Percentiles rank a stretch among this genome's conserved stretches.
Evolutionary conservation across 768 basidiomycete species (phyloP).

Genomic region (Agrocybe pediades): DNA sequence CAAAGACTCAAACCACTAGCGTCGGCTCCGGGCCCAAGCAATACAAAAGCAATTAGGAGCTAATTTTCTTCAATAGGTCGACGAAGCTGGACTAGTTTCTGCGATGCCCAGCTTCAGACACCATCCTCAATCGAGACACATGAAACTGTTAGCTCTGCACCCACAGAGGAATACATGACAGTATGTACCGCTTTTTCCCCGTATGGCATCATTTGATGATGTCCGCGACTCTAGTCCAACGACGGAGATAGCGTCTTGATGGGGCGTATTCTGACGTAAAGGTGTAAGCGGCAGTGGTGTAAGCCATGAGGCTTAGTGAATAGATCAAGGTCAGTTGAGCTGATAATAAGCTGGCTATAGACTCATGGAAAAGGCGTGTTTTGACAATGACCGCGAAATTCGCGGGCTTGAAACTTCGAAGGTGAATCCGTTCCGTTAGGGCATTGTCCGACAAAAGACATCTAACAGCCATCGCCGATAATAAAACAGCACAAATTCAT

Average conservation of each 20-base stretch:
- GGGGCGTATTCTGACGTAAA: neutral
- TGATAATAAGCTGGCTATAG: neutral
- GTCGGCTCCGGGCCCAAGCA: no score
- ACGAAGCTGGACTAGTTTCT: neutral
- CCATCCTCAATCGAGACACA: neutral
- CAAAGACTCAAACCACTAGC: no score
- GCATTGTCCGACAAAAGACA: neutral
- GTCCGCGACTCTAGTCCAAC: neutral
- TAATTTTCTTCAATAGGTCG: no score
- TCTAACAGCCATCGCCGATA: neutral
- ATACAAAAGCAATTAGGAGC: no score
- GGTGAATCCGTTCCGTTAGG: neutral
- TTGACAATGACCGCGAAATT: neutral
- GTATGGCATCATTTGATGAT: neutral
- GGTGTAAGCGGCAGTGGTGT: neutral
- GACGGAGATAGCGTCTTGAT: neutral
- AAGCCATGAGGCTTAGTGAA: neutral
- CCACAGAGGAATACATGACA: neutral
- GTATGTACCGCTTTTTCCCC: neutral
- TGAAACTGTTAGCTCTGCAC: neutral
- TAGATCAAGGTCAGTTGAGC: neutral
- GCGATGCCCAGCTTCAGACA: neutral
- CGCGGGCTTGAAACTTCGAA: neutral
- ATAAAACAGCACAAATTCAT: neutral
- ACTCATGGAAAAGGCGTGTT: slow-evolving; percentile 9